phyloP scores from a whole-genome alignment of 2,329 filamentous ascomycete genomes.

The Botrytis galanthina region DNA sequence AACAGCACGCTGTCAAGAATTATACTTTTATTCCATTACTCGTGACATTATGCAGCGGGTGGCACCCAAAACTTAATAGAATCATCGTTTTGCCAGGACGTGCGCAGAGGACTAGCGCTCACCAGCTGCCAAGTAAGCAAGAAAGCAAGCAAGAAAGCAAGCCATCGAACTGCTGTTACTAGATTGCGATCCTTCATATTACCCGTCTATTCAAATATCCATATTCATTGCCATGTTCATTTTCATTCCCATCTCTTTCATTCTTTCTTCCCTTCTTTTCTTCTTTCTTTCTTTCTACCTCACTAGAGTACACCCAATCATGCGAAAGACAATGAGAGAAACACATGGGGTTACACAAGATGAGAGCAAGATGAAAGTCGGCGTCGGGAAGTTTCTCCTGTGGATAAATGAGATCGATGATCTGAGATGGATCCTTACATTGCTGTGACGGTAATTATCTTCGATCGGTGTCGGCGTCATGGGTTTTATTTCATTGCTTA shows the following conservation, averaged over 20 bases:
- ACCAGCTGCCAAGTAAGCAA: neutral
- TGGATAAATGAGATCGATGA: neutral
- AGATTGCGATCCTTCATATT: neutral
- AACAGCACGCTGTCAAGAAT: neutral
- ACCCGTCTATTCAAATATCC: neutral
- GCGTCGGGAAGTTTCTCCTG: neutral
- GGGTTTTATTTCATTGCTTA: neutral
- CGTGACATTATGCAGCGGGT: neutral
- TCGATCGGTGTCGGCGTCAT: neutral
- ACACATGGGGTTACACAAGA: neutral
- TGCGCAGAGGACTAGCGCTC: neutral
- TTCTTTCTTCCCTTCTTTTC: too few relatives aligned
- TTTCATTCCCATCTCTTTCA: neutral
- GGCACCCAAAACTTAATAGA: neutral
- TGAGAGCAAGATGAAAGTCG: neutral
- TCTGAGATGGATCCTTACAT: neutral
- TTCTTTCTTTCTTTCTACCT: neutral
- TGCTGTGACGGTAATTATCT: neutral
- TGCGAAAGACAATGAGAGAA: neutral
- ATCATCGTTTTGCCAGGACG: neutral
- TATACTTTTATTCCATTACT: neutral
- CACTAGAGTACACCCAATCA: neutral
- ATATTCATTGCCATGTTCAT: neutral
- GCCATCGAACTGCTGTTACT: neutral
- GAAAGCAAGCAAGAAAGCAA: neutral